These are phyloP conservation scores for Scedosporium dehoogii DNA, from an alignment of 2,329 filamentous ascomycete genomes.

Conservation along the genomic window DNA sequence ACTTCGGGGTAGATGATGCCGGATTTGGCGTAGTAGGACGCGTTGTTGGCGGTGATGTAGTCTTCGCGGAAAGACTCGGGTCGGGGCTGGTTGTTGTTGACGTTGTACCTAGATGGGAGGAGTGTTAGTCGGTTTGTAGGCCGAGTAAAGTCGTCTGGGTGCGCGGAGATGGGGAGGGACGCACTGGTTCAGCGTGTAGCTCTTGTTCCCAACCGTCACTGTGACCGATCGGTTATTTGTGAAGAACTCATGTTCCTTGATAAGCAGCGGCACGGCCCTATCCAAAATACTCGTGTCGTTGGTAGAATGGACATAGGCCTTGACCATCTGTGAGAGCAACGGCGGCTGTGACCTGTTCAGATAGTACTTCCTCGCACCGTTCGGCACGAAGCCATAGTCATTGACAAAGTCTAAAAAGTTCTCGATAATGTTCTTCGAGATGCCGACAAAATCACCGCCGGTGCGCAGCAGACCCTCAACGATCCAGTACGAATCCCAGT, in stretches of 20 bases:
- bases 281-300: slow-evolving; percentile 49
- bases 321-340: slow-evolving; percentile 56
- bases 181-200: slow-evolving; percentile 46
- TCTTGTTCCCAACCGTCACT: slow-evolving; percentile 33
- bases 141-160: too few species aligned
- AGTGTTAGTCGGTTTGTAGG: not conserved
- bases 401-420: slow-evolving; percentile 62
- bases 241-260: slow-evolving; percentile 56
- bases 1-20: slow-evolving; percentile 49
- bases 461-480: slow-evolving; percentile 56
- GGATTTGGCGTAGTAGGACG: slow-evolving; percentile 48
- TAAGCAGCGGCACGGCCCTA: slow-evolving; percentile 50
- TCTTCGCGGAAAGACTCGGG: slow-evolving; percentile 60
- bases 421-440: slow-evolving; percentile 57
- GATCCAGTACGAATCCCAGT: slow-evolving; percentile 65
- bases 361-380: slow-evolving; percentile 58
- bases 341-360: slow-evolving; percentile 60
- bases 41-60: slow-evolving; percentile 54
- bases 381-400: slow-evolving; percentile 55
- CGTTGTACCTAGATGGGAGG: slow-evolving; percentile 35
- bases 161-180: slow-evolving; percentile 12
- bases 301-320: slow-evolving; percentile 53
- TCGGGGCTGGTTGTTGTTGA: slow-evolving; percentile 54
- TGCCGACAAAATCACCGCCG: slow-evolving; percentile 50
- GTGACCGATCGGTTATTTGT: slow-evolving; percentile 48